Conservation (phyloP, 179 eudicot genomes). For the Beta corolliflora region DNA sequence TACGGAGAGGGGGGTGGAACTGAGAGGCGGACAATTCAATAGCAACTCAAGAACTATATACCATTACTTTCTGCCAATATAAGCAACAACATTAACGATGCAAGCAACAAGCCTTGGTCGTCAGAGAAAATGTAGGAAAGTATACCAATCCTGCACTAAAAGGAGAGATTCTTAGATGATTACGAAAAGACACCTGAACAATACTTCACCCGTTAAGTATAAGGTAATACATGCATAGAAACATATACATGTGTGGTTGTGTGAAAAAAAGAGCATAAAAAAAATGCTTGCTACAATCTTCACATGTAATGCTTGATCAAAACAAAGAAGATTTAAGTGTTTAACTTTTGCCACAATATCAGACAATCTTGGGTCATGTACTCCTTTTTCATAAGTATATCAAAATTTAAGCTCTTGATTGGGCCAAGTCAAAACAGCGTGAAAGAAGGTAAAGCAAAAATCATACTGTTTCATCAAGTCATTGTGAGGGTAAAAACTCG, state of each 20-base stretch:
- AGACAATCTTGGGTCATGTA: too few species aligned
- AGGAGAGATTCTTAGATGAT: conserved; percentile 9
- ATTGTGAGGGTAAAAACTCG: not conserved
- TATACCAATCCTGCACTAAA: conserved; percentile 49
- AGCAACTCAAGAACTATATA: conserved; percentile 12
- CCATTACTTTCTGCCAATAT: conserved; percentile 55
- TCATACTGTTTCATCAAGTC: too few species aligned
- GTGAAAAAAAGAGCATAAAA: too few species aligned
- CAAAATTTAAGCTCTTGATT: too few species aligned
- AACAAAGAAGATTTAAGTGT: too few species aligned
- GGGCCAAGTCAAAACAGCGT: too few species aligned
- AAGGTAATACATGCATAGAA: too few species aligned
- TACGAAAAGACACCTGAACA: not conserved
- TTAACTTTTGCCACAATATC: too few species aligned
- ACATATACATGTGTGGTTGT: too few species aligned
- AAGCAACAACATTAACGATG: conserved; percentile 53
- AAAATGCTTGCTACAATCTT: too few species aligned
- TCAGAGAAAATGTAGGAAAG: conserved; percentile 45
- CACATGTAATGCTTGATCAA: not conserved
- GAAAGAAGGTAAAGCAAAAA: too few species aligned
- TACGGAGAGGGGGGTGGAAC: not conserved
- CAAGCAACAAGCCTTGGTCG: conserved; percentile 34
- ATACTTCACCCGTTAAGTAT: not conserved
- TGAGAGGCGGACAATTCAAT: not conserved
- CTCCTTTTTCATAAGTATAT: too few species aligned